Conservation (phyloP, 805 yeast species). For the Hanseniaspora valbyensis region DNA sequence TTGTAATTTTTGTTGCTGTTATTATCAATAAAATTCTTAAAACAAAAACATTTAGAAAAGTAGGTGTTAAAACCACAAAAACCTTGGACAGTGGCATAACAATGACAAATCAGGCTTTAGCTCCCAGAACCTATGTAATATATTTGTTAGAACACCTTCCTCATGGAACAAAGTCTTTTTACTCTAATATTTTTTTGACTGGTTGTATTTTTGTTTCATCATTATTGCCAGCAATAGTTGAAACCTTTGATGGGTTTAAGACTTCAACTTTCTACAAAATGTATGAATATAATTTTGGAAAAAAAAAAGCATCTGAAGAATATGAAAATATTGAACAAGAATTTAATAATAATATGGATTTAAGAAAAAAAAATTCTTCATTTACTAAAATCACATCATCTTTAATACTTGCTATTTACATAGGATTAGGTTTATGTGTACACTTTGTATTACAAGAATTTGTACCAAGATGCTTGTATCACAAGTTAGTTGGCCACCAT, state of each 20-base stretch:
- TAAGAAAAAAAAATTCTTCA: neutral
- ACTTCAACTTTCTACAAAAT: neutral
- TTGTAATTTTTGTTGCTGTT: too few species aligned
- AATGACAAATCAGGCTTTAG: too few species aligned
- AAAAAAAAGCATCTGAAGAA: neutral
- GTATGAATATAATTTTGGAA: neutral
- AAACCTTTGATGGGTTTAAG: neutral
- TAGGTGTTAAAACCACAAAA: too few species aligned
- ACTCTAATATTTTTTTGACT: neutral
- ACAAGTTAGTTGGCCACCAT: neutral
- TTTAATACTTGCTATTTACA: too few species aligned
- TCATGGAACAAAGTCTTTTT: too few species aligned
- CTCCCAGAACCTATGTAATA: too few species aligned
- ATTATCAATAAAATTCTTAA: too few species aligned
- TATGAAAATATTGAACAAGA: neutral
- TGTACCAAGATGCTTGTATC: neutral
- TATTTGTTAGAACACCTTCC: too few species aligned
- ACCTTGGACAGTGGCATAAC: too few species aligned
- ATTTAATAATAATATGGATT: too few species aligned
- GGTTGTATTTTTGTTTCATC: neutral
- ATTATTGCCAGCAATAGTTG: neutral
- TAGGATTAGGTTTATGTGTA: neutral
- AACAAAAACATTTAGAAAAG: too few species aligned
- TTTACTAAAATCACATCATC: neutral
- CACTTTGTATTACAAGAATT: neutral